phyloP scores from a whole-genome alignment of 495 filamentous ascomycete genomes.

The Podospora sp. region DNA sequence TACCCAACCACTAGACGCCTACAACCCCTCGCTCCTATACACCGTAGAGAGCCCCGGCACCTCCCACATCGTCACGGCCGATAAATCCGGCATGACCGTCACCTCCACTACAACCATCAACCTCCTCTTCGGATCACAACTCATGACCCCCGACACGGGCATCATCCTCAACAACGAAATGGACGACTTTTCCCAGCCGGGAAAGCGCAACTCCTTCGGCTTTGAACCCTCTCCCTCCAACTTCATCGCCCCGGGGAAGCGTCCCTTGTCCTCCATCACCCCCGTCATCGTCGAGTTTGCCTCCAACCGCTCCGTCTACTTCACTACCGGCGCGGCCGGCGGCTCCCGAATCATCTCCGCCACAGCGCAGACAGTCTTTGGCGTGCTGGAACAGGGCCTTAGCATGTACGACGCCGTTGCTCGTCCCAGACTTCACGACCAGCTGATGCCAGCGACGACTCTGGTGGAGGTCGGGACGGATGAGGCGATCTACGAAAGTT shows the following conservation, averaged over 20 bases:
- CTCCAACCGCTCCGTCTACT: constrained; percentile 65
- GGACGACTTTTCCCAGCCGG: constrained; percentile 89
- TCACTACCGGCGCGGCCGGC: constrained; percentile 76
- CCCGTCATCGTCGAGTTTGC: constrained; percentile 71
- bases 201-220: constrained; percentile 74
- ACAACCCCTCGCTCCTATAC: constrained; percentile 59
- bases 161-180: constrained; percentile 88
- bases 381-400: constrained; percentile 68
- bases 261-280: constrained; percentile 78
- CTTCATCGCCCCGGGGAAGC: constrained; percentile 78
- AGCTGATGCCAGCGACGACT: constrained; percentile 71
- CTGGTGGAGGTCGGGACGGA: constrained; percentile 73
- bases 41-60: constrained; percentile 63
- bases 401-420: constrained; percentile 63
- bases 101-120: constrained; percentile 83
- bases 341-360: constrained; percentile 88
- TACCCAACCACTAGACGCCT: constrained; percentile 69
- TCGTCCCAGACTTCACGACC: constrained; percentile 76
- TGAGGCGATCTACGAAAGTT: constrained; percentile 63
- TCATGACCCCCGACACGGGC: constrained; percentile 79
- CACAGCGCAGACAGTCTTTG: constrained; percentile 74
- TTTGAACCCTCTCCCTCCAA: constrained; percentile 79
- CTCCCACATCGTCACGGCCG: constrained; percentile 71
- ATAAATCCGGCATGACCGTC: constrained; percentile 68
- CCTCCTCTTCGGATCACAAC: constrained; percentile 73